Base-by-base conservation (phyloP, 345 rosid genomes). In the Heritiera fomes region DNA sequence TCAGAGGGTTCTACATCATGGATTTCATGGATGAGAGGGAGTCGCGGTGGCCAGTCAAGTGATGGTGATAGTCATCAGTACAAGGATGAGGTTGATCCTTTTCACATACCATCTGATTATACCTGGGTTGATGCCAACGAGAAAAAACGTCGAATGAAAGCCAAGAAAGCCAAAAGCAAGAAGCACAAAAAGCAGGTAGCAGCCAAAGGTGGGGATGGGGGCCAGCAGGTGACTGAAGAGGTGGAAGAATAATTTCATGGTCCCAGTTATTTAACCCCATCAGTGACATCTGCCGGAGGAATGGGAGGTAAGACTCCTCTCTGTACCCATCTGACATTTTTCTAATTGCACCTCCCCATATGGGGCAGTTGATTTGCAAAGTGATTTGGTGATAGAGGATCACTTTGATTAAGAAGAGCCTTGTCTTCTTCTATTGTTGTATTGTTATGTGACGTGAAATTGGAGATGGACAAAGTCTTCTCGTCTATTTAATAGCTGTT, bases 11-110 rank as follows among this genome's bases (percentile, higher is more conserved):
- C 93, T 56, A 80, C 92, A 1, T 94, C 99, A n/a, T 96, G 99
- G 99, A 90, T 94, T 80, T 91, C 99, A 20, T 94, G 99, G 99
- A 92, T 96, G 91, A 94, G 84, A 85, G 96, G 97, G 72, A 83
- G 83, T 78, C 94, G 86, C 17, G 90, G 93, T 69, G 94, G 90
- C 55, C 94, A 91, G 82, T 88, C 93, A 77, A 90, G 87, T 71
- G 96, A 92, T 73, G 80, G 91, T 53, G 98, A 93, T 46, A 85
- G 96, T 80, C 91, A 87, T 78, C 89, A 88, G 76, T 87, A 78
- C 73, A 93, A 87, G 84, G 99, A 95, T 49, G 99, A 92, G 71
- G 80, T 77, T 41, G 94, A 95, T 79, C 98, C 99, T 49, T 95
- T 95, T 86, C 85, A 78, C 84, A 87, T 95, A 83, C 99, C 98